These are phyloP conservation scores for Metschnikowia bowlesiae DNA, from an alignment of 805 yeast species.

Conservation along the genomic window DNA sequence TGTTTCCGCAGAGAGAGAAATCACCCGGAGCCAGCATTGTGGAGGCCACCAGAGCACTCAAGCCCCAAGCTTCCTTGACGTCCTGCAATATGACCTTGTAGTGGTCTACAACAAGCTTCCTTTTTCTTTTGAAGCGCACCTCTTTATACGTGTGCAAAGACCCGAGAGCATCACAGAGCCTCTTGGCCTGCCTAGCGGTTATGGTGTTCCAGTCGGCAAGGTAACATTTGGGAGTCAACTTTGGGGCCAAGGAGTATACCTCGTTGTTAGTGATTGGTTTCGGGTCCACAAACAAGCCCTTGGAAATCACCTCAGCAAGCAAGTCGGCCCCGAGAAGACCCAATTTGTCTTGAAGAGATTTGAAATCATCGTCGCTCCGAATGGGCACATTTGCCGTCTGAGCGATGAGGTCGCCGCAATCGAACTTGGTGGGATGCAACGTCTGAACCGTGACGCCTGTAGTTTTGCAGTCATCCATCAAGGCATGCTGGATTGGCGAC, in stretches of 20 bases:
- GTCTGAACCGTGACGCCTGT: constrained; percentile 93
- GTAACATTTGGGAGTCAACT: constrained; percentile 41
- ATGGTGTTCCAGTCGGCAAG: constrained; percentile 46
- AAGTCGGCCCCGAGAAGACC: constrained; percentile 61
- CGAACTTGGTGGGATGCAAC: constrained; percentile 82
- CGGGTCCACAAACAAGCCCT: constrained; percentile 21
- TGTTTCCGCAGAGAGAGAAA: constrained; percentile 15
- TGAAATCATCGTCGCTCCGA: constrained; percentile 39
- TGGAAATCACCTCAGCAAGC: constrained; percentile 42
- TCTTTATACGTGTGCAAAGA: constrained; percentile 45
- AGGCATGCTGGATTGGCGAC: constrained; percentile 80
- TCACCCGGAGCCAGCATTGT: constrained; percentile 19
- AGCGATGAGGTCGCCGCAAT: constrained; percentile 63
- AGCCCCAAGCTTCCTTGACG: constrained; percentile 16
- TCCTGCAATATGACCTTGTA: constrained; percentile 45
- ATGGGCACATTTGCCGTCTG: constrained; percentile 50
- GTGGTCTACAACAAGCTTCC: constrained; percentile 22
- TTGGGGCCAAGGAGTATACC: constrained; percentile 53
- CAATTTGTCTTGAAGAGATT: constrained; percentile 45
- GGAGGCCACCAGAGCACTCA: neutral
- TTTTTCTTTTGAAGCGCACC: constrained; percentile 32
- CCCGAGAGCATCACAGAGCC: constrained; percentile 52
- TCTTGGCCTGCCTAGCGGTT: constrained; percentile 34
- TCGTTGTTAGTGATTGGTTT: constrained; percentile 10
- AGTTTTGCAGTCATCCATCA: constrained; percentile 53